Base-by-base conservation (phyloP, 73 alveolate species). In the Symbiodinium pilosum region DNA sequence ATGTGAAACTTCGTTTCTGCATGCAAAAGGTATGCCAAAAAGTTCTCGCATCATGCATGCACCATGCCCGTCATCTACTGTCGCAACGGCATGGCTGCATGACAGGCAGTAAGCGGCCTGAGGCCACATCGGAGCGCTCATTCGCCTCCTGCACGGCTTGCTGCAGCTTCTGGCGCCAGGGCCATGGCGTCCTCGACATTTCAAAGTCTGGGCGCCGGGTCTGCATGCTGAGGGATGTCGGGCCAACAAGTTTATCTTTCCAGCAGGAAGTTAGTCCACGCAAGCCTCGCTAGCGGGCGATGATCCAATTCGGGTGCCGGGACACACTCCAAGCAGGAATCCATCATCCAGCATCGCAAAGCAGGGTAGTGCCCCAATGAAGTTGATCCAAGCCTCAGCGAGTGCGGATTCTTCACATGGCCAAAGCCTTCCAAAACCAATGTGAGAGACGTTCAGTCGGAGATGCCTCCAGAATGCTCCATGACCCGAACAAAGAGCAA, bases 351-450 rank as follows among this genome's bases (percentile, higher is more conserved):
- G 32, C 94, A 87, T 87, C 56, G 94, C 71, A 52, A 87, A 42
- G 84, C 94, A 87, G 1, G 94, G 94, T 68, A 87, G 26, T 4
- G 94, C 94, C 3, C 94, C 94, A 40, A 87, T 87, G 56, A 87
- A 87, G 43, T 87, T 87, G 94, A 87, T 87, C 94, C 94, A 87
- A 28, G 93, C 93, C 84, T 69, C 84, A n/a, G n/a, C n/a, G n/a
- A n/a, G n/a, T n/a, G n/a, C n/a, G n/a, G n/a, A n/a, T n/a, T n/a
- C n/a, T n/a, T n/a, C n/a, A n/a, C n/a, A n/a, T n/a, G n/a, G n/a
- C n/a, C n/a, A n/a, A n/a, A n/a, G n/a, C n/a, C n/a, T n/a, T n/a
- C n/a, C n/a, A n/a, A n/a, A n/a, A n/a, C n/a, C n/a, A n/a, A n/a
- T n/a, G n/a, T n/a, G n/a, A n/a, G n/a, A n/a, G n/a, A n/a, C n/a